Conservation (phyloP, 345 rosid genomes). For the Eucalyptus albens region DNA sequence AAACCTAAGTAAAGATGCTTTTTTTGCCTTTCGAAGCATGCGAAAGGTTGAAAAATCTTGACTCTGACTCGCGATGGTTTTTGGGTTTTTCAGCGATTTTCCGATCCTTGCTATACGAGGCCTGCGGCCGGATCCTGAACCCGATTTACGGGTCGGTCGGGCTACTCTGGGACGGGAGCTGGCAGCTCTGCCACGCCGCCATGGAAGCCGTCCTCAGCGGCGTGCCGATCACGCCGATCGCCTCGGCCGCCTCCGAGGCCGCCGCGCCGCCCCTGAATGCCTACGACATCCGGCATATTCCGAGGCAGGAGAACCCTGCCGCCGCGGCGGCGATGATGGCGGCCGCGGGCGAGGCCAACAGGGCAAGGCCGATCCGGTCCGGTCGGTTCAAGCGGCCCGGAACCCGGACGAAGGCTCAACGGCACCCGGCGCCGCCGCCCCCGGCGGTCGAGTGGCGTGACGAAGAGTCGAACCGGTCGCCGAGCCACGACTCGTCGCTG, state of each 20-base stretch:
- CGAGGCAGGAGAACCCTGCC: constrained; percentile 49
- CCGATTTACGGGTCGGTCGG: constrained; percentile 94
- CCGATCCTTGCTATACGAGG: constrained; percentile 86
- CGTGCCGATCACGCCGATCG: constrained; percentile 48
- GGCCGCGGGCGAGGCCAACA: neutral
- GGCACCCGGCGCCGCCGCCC: neutral
- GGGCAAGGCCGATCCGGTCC: constrained; percentile 8
- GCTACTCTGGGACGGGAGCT: constrained; percentile 72
- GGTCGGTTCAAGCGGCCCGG: constrained; percentile 27
- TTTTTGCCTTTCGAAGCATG: neutral
- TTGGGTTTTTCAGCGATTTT: constrained; percentile 43
- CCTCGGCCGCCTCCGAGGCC: constrained; percentile 18
- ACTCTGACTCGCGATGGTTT: neutral
- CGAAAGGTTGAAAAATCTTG: neutral
- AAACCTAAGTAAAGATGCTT: neutral
- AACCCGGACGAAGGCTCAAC: constrained; percentile 8
- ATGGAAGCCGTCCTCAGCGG: constrained; percentile 83
- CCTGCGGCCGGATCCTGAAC: constrained; percentile 92
- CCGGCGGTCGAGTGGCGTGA: neutral
- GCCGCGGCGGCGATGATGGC: neutral
- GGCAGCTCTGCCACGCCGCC: constrained; percentile 91
- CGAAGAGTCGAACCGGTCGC: constrained; percentile 27
- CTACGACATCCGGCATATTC: constrained; percentile 70
- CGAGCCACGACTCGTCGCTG: constrained; percentile 78
- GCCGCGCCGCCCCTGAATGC: constrained; percentile 65